These are phyloP conservation scores for Fusarium sp. DNA, from an alignment of 2,329 filamentous ascomycete genomes.

Conservation along the genomic window DNA sequence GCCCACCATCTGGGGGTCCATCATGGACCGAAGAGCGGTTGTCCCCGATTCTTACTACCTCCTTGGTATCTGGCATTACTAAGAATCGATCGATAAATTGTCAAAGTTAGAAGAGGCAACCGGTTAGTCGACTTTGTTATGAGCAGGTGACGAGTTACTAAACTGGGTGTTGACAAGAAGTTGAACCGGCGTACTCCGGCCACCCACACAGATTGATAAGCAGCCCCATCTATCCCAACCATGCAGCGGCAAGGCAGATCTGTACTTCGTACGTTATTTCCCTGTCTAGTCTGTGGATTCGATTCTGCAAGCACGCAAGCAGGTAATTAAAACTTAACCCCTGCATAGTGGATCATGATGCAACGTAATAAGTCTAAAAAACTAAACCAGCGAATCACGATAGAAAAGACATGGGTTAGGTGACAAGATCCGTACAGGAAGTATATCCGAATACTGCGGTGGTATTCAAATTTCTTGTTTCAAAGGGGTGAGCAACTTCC, in stretches of 20 bases:
- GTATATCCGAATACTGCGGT: background rate
- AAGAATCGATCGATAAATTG: background rate
- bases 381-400: background rate
- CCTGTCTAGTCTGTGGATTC: background rate
- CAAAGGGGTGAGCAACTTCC: too few species aligned
- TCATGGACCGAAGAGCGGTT: background rate
- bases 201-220: background rate
- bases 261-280: background rate
- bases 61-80: background rate
- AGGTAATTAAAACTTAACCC: background rate
- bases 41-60: background rate
- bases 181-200: background rate
- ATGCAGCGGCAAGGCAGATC: background rate
- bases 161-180: fast-evolving
- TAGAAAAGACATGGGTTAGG: background rate
- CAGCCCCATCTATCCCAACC: background rate
- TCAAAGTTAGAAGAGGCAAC: fast-evolving
- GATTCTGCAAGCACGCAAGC: background rate
- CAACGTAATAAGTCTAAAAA: background rate
- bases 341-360: background rate
- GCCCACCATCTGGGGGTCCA: conserved; percentile 31
- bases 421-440: background rate
- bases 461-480: background rate
- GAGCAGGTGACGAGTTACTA: background rate
- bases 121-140: background rate